A percentile compares a stretch with the other conserved stretches of the same genome.
These are phyloP conservation scores for Harringtonia aguacate DNA, from an alignment of 2,329 filamentous ascomycete genomes.

Conservation along the genomic window DNA sequence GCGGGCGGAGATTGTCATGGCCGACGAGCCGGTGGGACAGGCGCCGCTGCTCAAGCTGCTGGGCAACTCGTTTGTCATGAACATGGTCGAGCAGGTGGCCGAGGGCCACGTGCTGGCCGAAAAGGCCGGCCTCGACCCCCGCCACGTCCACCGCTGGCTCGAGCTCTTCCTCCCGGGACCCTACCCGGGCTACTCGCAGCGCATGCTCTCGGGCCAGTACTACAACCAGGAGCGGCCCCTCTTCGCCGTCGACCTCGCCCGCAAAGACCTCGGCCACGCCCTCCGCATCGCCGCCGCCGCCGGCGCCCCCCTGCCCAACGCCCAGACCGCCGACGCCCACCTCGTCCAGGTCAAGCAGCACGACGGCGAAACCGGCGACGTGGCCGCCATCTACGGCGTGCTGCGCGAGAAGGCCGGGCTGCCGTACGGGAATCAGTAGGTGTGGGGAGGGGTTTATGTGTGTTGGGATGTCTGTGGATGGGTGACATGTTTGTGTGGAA, in stretches of 20 bases:
- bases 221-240: slow-evolving; percentile 66
- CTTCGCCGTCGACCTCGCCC: slow-evolving; percentile 71
- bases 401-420: slow-evolving; percentile 65
- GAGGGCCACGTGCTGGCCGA: slow-evolving; percentile 73
- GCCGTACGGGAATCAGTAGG: slow-evolving; percentile 54
- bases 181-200: slow-evolving; percentile 61
- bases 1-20: slow-evolving; percentile 58
- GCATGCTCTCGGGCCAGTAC: slow-evolving; percentile 70
- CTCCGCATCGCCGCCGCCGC: slow-evolving; percentile 50
- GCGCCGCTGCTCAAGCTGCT: slow-evolving; percentile 69
- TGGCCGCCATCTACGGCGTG: slow-evolving; percentile 74
- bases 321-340: slow-evolving; percentile 59
- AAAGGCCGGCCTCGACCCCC: slow-evolving; percentile 63
- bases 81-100: slow-evolving; percentile 69
- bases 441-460: no score
- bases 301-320: slow-evolving; percentile 52
- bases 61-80: slow-evolving; percentile 77
- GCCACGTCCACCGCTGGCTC: slow-evolving; percentile 61
- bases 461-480: no score
- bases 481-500: no score
- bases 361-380: slow-evolving; percentile 59
- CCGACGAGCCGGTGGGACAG: slow-evolving; percentile 55
- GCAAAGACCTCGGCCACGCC: slow-evolving; percentile 74
- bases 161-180: slow-evolving; percentile 65
- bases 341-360: slow-evolving; percentile 58